A percentile compares a stretch with the other conserved stretches of the same genome.
Evolutionary conservation across 768 basidiomycete species (phyloP).

Genomic region (Auricularia sp.): DNA sequence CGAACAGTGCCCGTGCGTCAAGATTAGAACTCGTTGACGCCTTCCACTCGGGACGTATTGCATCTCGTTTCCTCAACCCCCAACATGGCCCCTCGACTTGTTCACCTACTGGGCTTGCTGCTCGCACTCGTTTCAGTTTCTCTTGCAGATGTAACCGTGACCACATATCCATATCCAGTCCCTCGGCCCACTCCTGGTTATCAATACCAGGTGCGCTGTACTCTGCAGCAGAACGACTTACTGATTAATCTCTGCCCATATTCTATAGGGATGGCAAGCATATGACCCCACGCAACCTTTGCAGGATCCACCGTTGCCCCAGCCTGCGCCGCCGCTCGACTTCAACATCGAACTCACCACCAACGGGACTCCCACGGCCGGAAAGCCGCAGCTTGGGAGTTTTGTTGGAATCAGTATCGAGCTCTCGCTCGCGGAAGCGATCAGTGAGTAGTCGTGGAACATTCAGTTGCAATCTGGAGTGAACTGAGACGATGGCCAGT

Average conservation of each 20-base stretch:
- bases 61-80: too few relatives aligned
- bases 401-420: constrained; percentile 55
- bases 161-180: neutral
- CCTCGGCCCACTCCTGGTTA: neutral
- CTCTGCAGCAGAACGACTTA: neutral
- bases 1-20: too few relatives aligned
- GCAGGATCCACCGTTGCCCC: neutral
- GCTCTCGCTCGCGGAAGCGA: constrained; percentile 49
- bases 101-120: too few relatives aligned
- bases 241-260: neutral
- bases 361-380: neutral
- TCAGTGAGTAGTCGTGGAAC: constrained; percentile 23
- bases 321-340: neutral
- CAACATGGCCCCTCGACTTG: too few relatives aligned
- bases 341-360: neutral
- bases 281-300: neutral
- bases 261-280: neutral
- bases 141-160: neutral
- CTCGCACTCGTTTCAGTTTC: neutral
- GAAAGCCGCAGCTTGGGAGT: constrained; percentile 38
- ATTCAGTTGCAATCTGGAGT: neutral
- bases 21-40: too few relatives aligned
- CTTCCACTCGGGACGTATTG: too few relatives aligned
- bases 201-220: neutral
- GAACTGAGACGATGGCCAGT: constrained; percentile 6